Base-by-base conservation (phyloP, 2,329 filamentous ascomycete genomes). In the Hypocreales sp. region DNA sequence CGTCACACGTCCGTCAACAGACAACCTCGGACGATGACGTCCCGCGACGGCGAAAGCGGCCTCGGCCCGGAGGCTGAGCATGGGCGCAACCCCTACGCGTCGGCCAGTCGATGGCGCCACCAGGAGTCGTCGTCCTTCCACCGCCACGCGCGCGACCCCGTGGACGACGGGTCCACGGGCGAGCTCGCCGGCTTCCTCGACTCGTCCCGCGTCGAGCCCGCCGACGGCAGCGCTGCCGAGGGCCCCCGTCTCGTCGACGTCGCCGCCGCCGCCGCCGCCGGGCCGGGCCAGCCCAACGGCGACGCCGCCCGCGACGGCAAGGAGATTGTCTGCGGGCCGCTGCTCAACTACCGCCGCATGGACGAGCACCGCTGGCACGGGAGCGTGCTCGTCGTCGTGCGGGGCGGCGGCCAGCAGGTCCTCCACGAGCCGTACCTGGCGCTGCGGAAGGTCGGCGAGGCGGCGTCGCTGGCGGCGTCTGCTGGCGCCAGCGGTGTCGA, bases 311-410 rank as follows among this genome's bases (percentile, higher is more conserved):
- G 46, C 5, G 63, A 67, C 26, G 64, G 62, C 24, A 64, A 57
- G 42, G 70, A 79, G 34, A 64, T 84, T 16, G 59, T 78, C 10
- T 76, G 70, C 39, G 80, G 80, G 1, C 80, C 80, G 13, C 56
- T 87, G 37, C 55, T 87, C 35, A 87, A 87, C 53, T 87, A 84
- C 50, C 65, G 76, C 36, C 68, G 70, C 42, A 84, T 79, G 70
- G 71, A 77, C 37, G 69, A 76, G 40, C 65, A 64, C 16, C 56
- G 54, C 22, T 95, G 87, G 86, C 62, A 80, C 41, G 86, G 87
- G 31, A 92, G 83, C 48, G 79, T 92, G 7, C 58, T 94, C 40
- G 58, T 94, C 26, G 83, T 94, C 28, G 79, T 77, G 11, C 73
- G 67, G 27, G 79, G 83, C 5, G 79, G 79, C 15, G 72, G 65